A percentile compares a stretch with the other conserved stretches of the same genome.
Evolutionary conservation across 164 flowering plant species (phyloP).

Genomic region (Warburgia ugandensis): DNA sequence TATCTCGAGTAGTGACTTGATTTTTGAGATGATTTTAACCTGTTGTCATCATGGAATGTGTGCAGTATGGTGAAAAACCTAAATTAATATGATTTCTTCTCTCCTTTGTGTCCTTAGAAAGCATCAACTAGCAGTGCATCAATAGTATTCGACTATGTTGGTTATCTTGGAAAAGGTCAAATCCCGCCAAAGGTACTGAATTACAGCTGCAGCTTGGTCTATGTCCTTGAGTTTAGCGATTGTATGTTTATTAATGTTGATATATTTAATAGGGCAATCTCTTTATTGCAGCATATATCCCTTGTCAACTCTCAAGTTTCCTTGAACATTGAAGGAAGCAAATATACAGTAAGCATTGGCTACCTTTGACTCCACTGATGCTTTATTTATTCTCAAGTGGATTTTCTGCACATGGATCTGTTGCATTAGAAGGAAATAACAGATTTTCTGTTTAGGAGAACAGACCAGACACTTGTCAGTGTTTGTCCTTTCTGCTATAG

Average conservation of each 20-base stretch:
- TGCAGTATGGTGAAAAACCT: too few relatives aligned
- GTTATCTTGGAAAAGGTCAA: conserved; percentile 99
- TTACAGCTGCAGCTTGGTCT: background rate
- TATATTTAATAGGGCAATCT: conserved; percentile 1
- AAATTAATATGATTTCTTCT: background rate
- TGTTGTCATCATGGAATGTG: too few relatives aligned
- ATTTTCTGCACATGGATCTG: background rate
- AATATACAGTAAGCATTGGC: conserved; percentile 61
- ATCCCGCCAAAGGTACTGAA: conserved; percentile 91
- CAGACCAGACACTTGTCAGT: too few relatives aligned
- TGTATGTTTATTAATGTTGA: conserved; percentile 4
- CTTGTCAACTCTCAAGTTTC: conserved; percentile 88
- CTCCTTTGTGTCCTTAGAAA: conserved; percentile 42
- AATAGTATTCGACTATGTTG: conserved; percentile 90
- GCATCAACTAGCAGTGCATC: conserved; percentile 95
- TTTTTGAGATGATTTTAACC: background rate
- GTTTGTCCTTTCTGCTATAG: too few relatives aligned
- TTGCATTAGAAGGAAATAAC: too few relatives aligned
- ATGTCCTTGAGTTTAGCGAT: background rate
- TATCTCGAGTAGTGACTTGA: background rate
- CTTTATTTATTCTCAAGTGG: conserved; percentile 4
- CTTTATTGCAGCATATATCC: conserved; percentile 80
- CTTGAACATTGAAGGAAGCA: conserved; percentile 97
- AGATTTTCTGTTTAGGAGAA: too few relatives aligned
- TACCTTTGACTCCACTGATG: background rate